A percentile compares a stretch with the other conserved stretches of the same genome.
Evolutionary conservation across 1,284 basidiomycete genomes (phyloP).

Genomic region (Anthracocystis panici-leucophaei): DNA sequence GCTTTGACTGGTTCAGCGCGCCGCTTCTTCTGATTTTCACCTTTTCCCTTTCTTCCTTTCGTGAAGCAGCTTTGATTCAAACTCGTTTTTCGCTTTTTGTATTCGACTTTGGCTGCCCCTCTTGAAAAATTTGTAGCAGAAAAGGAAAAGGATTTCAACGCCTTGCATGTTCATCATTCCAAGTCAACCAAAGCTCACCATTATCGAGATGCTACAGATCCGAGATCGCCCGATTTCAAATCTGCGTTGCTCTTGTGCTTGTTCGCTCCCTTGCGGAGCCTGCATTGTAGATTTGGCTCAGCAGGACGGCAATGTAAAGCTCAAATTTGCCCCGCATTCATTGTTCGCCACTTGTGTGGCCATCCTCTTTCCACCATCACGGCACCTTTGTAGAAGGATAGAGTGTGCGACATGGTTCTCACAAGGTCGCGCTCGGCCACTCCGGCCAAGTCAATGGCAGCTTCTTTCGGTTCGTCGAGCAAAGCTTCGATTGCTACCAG

Average conservation of each 20-base stretch:
- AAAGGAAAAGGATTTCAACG: background rate
- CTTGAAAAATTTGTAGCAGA: constrained; percentile 6
- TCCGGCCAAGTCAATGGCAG: constrained; percentile 34
- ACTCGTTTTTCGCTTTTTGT: background rate
- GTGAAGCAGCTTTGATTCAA: constrained; percentile 16
- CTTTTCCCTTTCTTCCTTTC: constrained; percentile 20
- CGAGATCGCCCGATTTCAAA: constrained; percentile 1
- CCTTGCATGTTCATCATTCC: no score
- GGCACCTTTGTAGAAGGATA: background rate
- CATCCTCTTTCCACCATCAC: background rate
- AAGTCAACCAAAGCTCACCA: no score
- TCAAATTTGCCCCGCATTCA: background rate
- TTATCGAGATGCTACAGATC: background rate
- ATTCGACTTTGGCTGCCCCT: background rate
- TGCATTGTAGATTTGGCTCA: constrained; percentile 1
- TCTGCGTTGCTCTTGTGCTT: background rate
- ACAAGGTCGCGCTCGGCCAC: constrained; percentile 47
- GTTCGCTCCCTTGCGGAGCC: background rate
- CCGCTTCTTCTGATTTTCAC: constrained; percentile 19
- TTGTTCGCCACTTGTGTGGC: constrained; percentile 1
- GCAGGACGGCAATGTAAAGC: background rate
- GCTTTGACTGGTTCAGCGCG: constrained; percentile 4
- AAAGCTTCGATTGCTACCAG: constrained; percentile 39
- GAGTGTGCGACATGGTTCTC: constrained; percentile 22
- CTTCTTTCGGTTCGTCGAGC: constrained; percentile 30